Percentiles rank a stretch among this genome's conserved stretches.
These are phyloP conservation scores for Gaultheria prostrata DNA, from an alignment of 148 eudicot species.

Conservation along the genomic window DNA sequence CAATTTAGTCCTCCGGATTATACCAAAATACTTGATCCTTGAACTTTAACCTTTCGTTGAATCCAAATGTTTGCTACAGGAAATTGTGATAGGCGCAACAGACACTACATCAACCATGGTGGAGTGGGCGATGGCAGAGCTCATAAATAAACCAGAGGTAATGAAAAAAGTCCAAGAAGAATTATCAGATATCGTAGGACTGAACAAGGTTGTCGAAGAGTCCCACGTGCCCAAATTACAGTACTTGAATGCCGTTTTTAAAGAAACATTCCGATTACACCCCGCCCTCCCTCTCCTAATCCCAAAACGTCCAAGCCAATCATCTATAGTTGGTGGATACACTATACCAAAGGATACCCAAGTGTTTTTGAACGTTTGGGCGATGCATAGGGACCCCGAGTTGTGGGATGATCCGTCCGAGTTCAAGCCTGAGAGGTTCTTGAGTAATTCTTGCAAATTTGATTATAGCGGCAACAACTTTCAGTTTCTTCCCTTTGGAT, in stretches of 20 bases:
- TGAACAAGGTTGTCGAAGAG: constrained; percentile 34
- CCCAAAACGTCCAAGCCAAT: constrained; percentile 26
- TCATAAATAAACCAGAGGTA: constrained; percentile 23
- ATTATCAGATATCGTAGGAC: constrained; percentile 25
- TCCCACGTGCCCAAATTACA: constrained; percentile 25
- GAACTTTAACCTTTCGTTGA: not conserved
- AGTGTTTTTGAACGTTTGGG: constrained; percentile 26
- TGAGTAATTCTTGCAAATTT: constrained; percentile 1
- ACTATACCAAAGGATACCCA: constrained; percentile 26
- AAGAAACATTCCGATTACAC: constrained; percentile 39
- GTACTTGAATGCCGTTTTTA: constrained; percentile 38
- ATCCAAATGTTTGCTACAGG: constrained; percentile 17
- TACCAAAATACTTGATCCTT: not conserved
- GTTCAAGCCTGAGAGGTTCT: constrained; percentile 33
- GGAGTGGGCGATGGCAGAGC: constrained; percentile 46
- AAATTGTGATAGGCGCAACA: constrained; percentile 32
- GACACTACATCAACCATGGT: constrained; percentile 33
- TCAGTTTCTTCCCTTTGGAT: constrained; percentile 42
- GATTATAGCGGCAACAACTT: constrained; percentile 37
- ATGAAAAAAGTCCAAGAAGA: constrained; percentile 35
- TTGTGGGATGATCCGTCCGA: constrained; percentile 17
- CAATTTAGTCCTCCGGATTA: not conserved
- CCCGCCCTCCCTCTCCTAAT: constrained; percentile 27
- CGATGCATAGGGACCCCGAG: constrained; percentile 31
- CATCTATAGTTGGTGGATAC: constrained; percentile 28